These are phyloP conservation scores for Paramecium bursaria DNA, from an alignment of 73 alveolate species.

Conservation along the genomic window DNA sequence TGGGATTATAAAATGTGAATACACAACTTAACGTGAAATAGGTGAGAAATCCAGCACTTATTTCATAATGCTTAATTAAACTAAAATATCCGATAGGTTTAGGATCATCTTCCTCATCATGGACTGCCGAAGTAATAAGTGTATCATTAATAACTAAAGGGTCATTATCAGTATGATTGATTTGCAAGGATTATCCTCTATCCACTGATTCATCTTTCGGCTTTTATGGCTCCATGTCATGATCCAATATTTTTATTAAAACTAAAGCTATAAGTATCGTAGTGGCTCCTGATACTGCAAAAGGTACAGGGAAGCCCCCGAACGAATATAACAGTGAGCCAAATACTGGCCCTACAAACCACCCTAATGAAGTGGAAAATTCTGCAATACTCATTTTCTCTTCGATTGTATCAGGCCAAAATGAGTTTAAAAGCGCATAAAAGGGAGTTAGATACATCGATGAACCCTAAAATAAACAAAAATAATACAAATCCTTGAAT, in stretches of 20 bases:
- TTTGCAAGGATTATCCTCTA: too few species aligned
- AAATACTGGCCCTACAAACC: slow-evolving; percentile 1
- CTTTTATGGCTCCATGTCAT: too few species aligned
- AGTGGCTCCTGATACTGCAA: slow-evolving; percentile 3
- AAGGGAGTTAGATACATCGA: slow-evolving; percentile 6
- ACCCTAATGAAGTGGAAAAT: slow-evolving; percentile 30
- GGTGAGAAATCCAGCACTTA: background rate
- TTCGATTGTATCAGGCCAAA: slow-evolving; percentile 7
- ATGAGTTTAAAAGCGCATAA: slow-evolving; percentile 8
- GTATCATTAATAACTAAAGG: too few species aligned
- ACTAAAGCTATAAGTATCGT: slow-evolving; percentile 15
- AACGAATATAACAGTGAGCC: slow-evolving; percentile 14
- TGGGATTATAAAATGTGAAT: slow-evolving; percentile 30
- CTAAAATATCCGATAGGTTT: background rate
- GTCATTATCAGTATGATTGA: too few species aligned
- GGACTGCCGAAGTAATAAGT: too few species aligned
- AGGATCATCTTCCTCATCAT: background rate
- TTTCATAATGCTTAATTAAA: background rate
- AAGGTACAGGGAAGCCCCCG: slow-evolving; percentile 39
- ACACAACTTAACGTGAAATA: background rate
- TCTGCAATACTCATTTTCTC: slow-evolving; percentile 49
- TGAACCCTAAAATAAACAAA: background rate
- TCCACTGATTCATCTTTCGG: too few species aligned
- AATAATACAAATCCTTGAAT: slow-evolving; percentile 25
- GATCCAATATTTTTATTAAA: background rate